These are phyloP conservation scores for Amylostereum areolatum DNA, from an alignment of 1,284 basidiomycete genomes.

Conservation along the genomic window DNA sequence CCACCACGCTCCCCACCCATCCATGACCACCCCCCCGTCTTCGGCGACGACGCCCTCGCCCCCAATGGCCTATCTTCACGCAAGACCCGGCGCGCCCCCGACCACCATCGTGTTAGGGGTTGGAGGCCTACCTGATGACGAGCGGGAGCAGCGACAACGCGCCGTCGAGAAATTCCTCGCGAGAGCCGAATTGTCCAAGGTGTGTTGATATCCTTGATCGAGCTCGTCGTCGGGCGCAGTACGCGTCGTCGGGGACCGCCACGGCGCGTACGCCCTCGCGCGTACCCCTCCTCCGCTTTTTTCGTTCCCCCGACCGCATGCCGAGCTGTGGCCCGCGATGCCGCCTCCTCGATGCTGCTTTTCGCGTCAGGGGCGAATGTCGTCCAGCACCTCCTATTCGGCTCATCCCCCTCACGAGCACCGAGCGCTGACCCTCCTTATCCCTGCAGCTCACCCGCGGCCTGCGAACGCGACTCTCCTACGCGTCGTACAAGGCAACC, in stretches of 20 bases:
- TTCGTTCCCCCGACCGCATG: neutral
- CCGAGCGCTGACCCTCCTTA: constrained; percentile 23
- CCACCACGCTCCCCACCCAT: neutral
- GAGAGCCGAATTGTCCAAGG: constrained; percentile 69
- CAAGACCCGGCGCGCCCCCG: constrained; percentile 30
- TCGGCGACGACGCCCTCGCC: constrained; percentile 74
- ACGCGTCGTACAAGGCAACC: constrained; percentile 75
- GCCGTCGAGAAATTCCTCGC: constrained; percentile 69
- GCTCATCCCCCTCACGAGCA: constrained; percentile 11
- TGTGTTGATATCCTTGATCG: constrained; percentile 35
- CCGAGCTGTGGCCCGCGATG: too few species aligned
- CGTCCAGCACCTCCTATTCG: neutral
- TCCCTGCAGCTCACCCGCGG: constrained; percentile 62
- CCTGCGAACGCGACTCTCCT: constrained; percentile 68
- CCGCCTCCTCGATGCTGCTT: neutral
- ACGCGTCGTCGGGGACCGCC: constrained; percentile 36
- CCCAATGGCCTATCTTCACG: constrained; percentile 52
- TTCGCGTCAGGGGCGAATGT: neutral
- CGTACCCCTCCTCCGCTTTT: constrained; percentile 4
- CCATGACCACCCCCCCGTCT: constrained; percentile 71
- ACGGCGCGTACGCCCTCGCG: constrained; percentile 16
- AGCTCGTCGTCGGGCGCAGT: constrained; percentile 17
- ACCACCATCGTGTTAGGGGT: constrained; percentile 23
- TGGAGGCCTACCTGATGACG: constrained; percentile 29
- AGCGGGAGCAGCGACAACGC: constrained; percentile 53